Evolutionary conservation across 2,329 filamentous ascomycete species (phyloP).

Genomic region (Pyrenochaeta sp.): DNA sequence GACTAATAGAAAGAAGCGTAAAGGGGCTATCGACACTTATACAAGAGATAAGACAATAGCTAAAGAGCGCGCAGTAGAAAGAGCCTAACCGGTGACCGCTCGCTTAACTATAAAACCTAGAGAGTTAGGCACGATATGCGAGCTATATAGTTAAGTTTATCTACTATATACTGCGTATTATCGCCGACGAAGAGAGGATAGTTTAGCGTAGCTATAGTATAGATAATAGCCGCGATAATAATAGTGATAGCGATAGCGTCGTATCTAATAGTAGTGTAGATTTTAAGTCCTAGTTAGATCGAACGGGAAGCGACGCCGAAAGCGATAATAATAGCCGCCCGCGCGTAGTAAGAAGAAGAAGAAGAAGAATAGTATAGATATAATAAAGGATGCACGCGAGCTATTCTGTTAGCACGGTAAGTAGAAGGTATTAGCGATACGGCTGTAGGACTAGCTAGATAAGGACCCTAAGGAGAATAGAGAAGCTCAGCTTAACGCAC

Average conservation of each 20-base stretch:
- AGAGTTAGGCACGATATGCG: constrained; percentile 17
- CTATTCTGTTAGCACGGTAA: constrained; percentile 14
- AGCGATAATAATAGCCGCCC: no score
- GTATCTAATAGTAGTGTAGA: no score
- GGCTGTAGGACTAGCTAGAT: constrained; percentile 11
- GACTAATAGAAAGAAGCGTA: not conserved
- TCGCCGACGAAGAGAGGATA: no score
- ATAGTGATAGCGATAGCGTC: no score
- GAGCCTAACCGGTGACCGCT: constrained; percentile 5
- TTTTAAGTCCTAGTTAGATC: no score
- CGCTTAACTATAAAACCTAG: constrained; percentile 16
- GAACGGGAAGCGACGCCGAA: no score
- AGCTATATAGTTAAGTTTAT: no score
- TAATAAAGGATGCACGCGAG: constrained; percentile 15
- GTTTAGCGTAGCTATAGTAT: no score
- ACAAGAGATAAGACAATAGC: constrained; percentile 7
- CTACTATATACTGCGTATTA: no score
- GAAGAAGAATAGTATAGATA: not conserved
- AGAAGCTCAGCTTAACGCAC: no score
- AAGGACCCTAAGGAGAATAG: not conserved
- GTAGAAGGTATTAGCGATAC: constrained; percentile 15
- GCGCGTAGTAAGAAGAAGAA: not conserved
- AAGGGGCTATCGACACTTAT: constrained; percentile 10
- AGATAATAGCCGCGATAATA: no score
- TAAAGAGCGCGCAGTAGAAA: constrained; percentile 6